Evolutionary conservation across 2,329 filamentous ascomycete species (phyloP).

Genomic region (Aphanoascus verrucosus): DNA sequence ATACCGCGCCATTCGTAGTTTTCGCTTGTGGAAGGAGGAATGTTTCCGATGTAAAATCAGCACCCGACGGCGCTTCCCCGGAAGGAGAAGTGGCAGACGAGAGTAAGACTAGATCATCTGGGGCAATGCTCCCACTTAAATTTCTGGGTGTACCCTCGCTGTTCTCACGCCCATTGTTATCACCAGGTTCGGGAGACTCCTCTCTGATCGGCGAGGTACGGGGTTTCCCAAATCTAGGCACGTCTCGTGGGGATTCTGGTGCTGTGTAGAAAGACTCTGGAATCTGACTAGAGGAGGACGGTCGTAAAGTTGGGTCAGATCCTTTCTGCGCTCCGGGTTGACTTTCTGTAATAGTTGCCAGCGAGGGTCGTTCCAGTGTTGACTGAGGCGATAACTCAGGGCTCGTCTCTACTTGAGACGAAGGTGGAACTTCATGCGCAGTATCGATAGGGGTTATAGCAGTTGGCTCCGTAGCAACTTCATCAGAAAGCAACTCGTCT

Average conservation of each 20-base stretch:
- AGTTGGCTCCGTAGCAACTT: background rate
- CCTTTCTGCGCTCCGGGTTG: background rate
- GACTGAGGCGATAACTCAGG: too few species aligned
- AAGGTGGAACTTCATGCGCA: background rate
- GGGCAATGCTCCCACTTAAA: background rate
- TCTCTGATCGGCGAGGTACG: constrained; percentile 1
- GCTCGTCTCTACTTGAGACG: background rate
- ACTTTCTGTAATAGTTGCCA: background rate
- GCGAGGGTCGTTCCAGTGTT: background rate
- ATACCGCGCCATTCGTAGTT: constrained; percentile 17
- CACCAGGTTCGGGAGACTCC: background rate
- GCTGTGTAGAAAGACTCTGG: constrained; percentile 13
- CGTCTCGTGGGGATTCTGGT: constrained; percentile 2
- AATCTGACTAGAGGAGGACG: constrained; percentile 9
- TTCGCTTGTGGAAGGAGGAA: constrained; percentile 24
- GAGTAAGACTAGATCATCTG: background rate
- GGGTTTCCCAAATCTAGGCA: background rate
- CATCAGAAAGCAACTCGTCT: constrained; percentile 7
- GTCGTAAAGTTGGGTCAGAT: constrained; percentile 1
- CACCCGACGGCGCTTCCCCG: background rate
- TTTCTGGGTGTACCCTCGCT: background rate
- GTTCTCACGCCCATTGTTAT: background rate
- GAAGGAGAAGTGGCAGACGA: background rate
- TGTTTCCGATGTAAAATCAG: constrained; percentile 11
- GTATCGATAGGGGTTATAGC: constrained; percentile 14